phyloP scores from a whole-genome alignment of 1,139 yeast species.

The Yamadazyma siamensis region DNA sequence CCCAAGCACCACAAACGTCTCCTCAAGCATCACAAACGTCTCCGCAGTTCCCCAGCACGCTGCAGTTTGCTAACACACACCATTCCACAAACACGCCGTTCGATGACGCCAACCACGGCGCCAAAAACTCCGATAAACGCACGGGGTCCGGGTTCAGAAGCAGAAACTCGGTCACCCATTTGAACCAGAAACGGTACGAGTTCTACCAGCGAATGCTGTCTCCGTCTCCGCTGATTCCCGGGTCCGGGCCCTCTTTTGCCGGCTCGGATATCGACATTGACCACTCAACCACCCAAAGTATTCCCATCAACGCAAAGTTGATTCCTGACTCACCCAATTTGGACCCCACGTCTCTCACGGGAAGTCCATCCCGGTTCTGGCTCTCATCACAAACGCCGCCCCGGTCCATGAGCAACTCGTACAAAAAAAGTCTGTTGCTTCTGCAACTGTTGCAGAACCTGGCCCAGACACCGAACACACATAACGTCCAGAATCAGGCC shows the following conservation, averaged over 20 bases:
- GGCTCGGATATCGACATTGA: slow-evolving; percentile 12
- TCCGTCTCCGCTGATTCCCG: slow-evolving; percentile 18
- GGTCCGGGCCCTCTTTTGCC: too few species aligned
- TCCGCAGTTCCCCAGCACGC: neutral
- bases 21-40: neutral
- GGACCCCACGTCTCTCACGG: slow-evolving; percentile 51
- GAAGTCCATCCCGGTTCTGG: slow-evolving; percentile 56
- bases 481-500: slow-evolving; percentile 4
- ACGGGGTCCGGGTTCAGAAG: slow-evolving; percentile 18
- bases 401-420: slow-evolving; percentile 23
- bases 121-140: slow-evolving; percentile 1
- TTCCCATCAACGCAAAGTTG: slow-evolving; percentile 22
- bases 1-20: neutral
- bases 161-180: slow-evolving; percentile 31
- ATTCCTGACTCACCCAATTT: slow-evolving; percentile 51
- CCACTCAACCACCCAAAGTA: slow-evolving; percentile 22
- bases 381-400: slow-evolving; percentile 54
- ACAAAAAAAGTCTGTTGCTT: slow-evolving; percentile 17
- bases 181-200: slow-evolving; percentile 24
- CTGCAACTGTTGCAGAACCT: slow-evolving; percentile 10
- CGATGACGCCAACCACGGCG: slow-evolving; percentile 6
- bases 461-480: too few species aligned
- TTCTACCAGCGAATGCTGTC: slow-evolving; percentile 32
- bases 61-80: too few species aligned
- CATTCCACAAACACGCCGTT: too few species aligned